Conservation (phyloP, 164 flowering plant species). For the Liriodendron chinense region DNA sequence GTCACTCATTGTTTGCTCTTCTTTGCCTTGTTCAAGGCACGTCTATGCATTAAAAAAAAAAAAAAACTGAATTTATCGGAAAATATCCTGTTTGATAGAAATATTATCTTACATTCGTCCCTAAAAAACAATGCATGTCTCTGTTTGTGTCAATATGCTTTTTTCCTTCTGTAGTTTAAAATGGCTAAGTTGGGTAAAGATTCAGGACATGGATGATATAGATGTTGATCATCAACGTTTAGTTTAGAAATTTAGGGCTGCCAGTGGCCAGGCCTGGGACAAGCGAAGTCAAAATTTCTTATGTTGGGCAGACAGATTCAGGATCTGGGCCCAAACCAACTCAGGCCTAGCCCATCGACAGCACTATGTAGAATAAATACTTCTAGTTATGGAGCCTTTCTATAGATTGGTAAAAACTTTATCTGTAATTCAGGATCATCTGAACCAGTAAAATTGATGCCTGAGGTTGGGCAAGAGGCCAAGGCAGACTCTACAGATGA, state of each 20-base stretch:
- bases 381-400: background rate
- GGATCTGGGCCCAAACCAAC: background rate
- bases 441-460: conserved; percentile 34
- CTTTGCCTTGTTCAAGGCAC: too few species aligned
- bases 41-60: too few species aligned
- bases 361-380: background rate
- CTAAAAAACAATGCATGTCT: too few species aligned
- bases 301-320: background rate
- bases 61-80: too few species aligned
- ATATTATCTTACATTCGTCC: too few species aligned
- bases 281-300: too few species aligned
- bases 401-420: background rate
- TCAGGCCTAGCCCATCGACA: background rate
- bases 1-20: too few species aligned
- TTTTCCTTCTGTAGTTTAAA: background rate
- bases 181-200: background rate
- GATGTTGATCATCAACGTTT: background rate
- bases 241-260: too few species aligned
- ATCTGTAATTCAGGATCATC: conserved; percentile 20
- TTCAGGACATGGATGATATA: background rate
- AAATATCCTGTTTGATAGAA: too few species aligned
- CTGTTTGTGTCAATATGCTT: background rate
- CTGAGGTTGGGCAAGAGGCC: conserved; percentile 35
- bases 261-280: too few species aligned
- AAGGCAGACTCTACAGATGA: conserved; percentile 34